Conservation (phyloP, 2,329 filamentous ascomycete genomes). For the Trichoderma harzianum region DNA sequence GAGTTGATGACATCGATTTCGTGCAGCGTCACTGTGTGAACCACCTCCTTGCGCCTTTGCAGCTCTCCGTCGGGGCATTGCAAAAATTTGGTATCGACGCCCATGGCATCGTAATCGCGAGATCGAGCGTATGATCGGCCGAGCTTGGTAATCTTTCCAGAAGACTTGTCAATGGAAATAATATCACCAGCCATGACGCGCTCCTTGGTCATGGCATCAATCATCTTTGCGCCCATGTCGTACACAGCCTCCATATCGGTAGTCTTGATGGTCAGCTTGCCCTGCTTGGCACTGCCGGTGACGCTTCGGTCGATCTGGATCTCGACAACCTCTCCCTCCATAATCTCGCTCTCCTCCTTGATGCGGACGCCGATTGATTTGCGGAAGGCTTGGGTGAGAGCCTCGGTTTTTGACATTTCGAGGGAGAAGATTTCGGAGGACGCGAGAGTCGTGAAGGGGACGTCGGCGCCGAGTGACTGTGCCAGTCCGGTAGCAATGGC, state of each 20-base stretch:
- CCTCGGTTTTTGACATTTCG: slow-evolving; percentile 99
- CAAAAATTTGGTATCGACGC: slow-evolving; percentile 95
- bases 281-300: slow-evolving; percentile 94
- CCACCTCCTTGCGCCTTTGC: slow-evolving; percentile 93
- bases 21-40: slow-evolving; percentile 94
- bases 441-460: slow-evolving; percentile 93
- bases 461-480: slow-evolving; percentile 88
- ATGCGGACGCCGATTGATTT: slow-evolving; percentile 98
- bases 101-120: slow-evolving; percentile 98
- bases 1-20: slow-evolving; percentile 99
- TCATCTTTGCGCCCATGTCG: slow-evolving; percentile 99
- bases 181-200: slow-evolving; percentile 98
- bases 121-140: slow-evolving; percentile 92
- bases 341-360: slow-evolving; percentile 98
- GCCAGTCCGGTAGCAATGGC: slow-evolving; percentile 99
- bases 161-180: slow-evolving; percentile 97
- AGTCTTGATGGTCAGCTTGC: slow-evolving; percentile 98
- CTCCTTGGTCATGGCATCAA: slow-evolving; percentile 99
- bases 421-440: slow-evolving; percentile 97
- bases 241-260: slow-evolving; percentile 99
- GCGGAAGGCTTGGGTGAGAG: slow-evolving; percentile 95
- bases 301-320: slow-evolving; percentile 98
- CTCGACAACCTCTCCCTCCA: slow-evolving; percentile 97
- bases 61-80: slow-evolving; percentile 97
- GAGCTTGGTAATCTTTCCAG: slow-evolving; percentile 95